Conservation (phyloP, 345 rosid species). For the Eucalyptus fibrosa region DNA sequence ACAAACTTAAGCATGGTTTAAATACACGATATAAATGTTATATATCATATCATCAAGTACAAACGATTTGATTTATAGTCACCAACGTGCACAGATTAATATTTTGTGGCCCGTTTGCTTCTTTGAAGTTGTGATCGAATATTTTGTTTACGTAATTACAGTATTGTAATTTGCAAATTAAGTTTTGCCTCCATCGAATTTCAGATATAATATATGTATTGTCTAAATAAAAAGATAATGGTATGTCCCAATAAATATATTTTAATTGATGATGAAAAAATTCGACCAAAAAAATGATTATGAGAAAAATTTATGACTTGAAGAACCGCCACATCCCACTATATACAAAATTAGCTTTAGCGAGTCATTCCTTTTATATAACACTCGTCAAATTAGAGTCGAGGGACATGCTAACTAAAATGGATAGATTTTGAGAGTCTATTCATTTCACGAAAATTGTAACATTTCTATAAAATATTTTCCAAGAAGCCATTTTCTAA, state of each 20-base stretch:
- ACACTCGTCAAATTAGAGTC: not conserved
- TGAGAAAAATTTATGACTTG: not conserved
- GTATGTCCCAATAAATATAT: not conserved
- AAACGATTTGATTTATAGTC: not conserved
- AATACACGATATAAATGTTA: not conserved
- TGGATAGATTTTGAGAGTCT: not conserved
- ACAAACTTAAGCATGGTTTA: not conserved
- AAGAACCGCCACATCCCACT: not conserved
- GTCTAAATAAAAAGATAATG: not conserved
- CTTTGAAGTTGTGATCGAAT: no score
- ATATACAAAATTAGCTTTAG: not conserved
- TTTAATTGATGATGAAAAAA: not conserved
- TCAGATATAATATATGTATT: not conserved
- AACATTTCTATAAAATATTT: no score
- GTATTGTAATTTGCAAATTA: no score
- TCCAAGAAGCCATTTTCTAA: no score
- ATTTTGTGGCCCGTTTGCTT: not conserved
- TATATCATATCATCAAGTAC: not conserved
- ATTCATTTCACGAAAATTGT: fast-evolving
- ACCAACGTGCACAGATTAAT: not conserved
- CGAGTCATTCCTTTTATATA: not conserved
- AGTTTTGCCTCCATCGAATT: not conserved
- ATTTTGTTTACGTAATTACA: no score
- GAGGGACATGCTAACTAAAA: not conserved
- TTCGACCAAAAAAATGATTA: no score